phyloP scores from a whole-genome alignment of 2,329 filamentous ascomycete genomes.

The Scytalidium lignicola region DNA sequence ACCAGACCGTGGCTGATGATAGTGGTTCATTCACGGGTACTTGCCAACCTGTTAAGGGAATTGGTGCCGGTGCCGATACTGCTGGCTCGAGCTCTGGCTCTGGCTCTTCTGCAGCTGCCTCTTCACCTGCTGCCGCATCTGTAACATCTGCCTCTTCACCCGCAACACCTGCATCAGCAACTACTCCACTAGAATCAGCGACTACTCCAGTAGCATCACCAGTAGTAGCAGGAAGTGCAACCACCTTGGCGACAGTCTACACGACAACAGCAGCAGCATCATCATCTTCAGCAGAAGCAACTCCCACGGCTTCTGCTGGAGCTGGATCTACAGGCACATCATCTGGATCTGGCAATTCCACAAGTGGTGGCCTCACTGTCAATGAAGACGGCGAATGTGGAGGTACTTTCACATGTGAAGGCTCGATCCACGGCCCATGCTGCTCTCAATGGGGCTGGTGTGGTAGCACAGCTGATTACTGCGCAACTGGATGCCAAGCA shows the following conservation, averaged over 20 bases:
- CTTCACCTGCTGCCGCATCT: background rate
- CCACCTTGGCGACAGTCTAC: background rate
- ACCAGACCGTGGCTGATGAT: constrained; percentile 3
- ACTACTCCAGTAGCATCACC: background rate
- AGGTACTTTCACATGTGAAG: constrained; percentile 10
- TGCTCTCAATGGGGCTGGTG: constrained; percentile 14
- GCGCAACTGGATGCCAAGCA: constrained; percentile 12
- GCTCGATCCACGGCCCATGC: constrained; percentile 10
- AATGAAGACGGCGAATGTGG: constrained; percentile 9
- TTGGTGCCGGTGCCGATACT: constrained; percentile 4
- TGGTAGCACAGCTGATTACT: constrained; percentile 8
- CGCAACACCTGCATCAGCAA: background rate
- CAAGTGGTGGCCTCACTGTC: background rate
- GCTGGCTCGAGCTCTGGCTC: background rate
- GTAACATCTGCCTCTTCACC: background rate
- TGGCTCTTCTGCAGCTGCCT: background rate
- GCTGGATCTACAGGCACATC: constrained; percentile 1
- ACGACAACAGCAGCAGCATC: background rate
- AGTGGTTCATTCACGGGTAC: constrained; percentile 15
- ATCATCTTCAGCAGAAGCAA: background rate
- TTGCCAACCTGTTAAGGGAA: constrained; percentile 18
- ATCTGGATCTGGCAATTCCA: constrained; percentile 1
- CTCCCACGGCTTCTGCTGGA: background rate
- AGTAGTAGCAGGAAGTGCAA: background rate
- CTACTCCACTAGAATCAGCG: background rate